phyloP scores from a whole-genome alignment of 768 basidiomycete species.

The Paxillus rubicundulus region DNA sequence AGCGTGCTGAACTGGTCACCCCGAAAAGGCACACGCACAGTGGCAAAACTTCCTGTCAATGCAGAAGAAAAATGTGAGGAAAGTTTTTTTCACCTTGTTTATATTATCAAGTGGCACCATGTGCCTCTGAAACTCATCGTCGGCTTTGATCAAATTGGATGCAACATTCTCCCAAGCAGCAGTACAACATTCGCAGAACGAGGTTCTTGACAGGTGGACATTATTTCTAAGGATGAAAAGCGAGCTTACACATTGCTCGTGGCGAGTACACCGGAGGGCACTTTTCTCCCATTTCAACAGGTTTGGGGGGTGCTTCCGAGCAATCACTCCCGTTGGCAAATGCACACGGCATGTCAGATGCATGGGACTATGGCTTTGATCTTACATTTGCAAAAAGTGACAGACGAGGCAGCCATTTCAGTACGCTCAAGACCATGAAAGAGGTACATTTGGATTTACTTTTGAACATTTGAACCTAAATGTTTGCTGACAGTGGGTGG shows the following conservation, averaged over 20 bases:
- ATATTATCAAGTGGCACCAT: too few species aligned
- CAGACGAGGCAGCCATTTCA: constrained; percentile 12
- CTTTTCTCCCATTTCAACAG: constrained; percentile 33
- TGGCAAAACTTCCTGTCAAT: too few species aligned
- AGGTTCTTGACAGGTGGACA: constrained; percentile 13
- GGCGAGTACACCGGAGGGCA: constrained; percentile 12
- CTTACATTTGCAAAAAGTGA: constrained; percentile 20
- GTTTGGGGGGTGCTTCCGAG: constrained; percentile 20
- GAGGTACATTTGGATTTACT: neutral
- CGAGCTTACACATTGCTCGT: too few species aligned
- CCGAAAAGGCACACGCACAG: too few species aligned
- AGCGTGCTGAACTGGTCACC: too few species aligned
- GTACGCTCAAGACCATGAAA: constrained; percentile 29
- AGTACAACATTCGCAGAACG: neutral
- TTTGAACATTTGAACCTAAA: too few species aligned
- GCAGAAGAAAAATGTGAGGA: too few species aligned
- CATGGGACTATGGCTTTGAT: constrained; percentile 14
- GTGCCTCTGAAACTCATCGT: too few species aligned
- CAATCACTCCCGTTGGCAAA: constrained; percentile 14
- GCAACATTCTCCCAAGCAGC: neutral
- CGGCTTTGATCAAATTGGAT: neutral
- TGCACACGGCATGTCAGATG: constrained; percentile 6
- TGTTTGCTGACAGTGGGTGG: constrained; percentile 8
- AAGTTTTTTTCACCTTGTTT: too few species aligned
- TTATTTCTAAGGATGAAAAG: constrained; percentile 29